Conservation (phyloP, 164 flowering plant species). For the Dillenia turbinata region DNA sequence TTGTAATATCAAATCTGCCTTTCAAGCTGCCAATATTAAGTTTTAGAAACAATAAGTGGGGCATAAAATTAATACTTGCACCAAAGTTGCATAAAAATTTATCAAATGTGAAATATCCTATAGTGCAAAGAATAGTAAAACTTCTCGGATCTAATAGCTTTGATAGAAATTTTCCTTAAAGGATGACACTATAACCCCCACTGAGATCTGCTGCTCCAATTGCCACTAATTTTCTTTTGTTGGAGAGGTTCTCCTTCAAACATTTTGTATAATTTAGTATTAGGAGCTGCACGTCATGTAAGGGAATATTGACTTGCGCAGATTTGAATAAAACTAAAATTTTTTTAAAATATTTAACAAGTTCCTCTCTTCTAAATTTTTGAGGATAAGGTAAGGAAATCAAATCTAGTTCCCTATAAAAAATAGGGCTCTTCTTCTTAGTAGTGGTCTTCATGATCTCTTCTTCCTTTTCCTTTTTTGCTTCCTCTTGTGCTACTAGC, state of each 20-base stretch:
- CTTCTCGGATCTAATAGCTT: neutral
- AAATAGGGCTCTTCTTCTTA: neutral
- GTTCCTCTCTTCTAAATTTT: neutral
- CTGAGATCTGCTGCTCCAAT: neutral
- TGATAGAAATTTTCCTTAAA: neutral
- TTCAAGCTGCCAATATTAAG: neutral
- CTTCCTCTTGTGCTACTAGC: neutral
- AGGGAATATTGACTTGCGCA: slow-evolving; percentile 4
- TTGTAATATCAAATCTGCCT: neutral
- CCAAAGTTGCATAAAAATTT: neutral
- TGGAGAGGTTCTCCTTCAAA: slow-evolving; percentile 2
- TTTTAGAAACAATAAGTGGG: neutral
- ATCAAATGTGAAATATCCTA: neutral
- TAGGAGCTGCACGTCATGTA: neutral
- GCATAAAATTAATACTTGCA: neutral
- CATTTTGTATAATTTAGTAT: slow-evolving; percentile 1
- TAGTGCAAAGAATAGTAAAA: neutral
- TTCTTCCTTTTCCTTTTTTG: neutral
- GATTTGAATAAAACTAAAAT: neutral
- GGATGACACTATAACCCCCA: neutral
- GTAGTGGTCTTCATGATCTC: neutral
- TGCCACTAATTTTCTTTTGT: slow-evolving; percentile 2
- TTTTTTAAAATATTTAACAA: neutral
- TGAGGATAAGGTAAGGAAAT: slow-evolving; percentile 1
- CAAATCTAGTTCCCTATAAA: neutral